Percentiles rank a stretch among this genome's conserved stretches.
Evolutionary conservation across 441 rosid genomes (phyloP).

Genomic region (Gossypium schwendimanii): DNA sequence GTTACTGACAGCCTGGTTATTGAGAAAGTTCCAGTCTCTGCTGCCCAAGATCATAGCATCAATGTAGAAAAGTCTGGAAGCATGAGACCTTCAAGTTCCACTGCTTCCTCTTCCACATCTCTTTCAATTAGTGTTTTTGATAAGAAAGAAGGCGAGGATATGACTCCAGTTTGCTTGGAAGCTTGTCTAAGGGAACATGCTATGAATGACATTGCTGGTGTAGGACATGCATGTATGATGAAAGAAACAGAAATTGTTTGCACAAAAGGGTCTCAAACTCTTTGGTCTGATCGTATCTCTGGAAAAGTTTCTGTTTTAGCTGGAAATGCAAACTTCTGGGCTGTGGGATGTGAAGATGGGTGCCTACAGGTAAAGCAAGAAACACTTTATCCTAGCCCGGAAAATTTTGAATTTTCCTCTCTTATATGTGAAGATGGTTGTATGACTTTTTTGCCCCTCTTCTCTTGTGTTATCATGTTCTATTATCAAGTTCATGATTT

Average conservation of each 20-base stretch:
- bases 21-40: conserved; percentile 58
- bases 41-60: conserved; percentile 48
- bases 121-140: conserved; percentile 76
- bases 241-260: conserved; percentile 83
- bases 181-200: conserved; percentile 74
- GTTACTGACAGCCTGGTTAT: conserved; percentile 71
- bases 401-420: neutral
- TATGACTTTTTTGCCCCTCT: neutral
- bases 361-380: conserved; percentile 63
- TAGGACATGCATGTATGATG: conserved; percentile 49
- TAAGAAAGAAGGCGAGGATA: conserved; percentile 67
- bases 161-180: conserved; percentile 69
- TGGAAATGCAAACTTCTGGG: conserved; percentile 96
- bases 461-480: neutral
- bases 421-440: neutral
- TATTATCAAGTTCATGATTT: neutral
- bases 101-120: conserved; percentile 19
- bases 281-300: conserved; percentile 85
- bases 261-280: conserved; percentile 56
- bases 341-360: conserved; percentile 95
- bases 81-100: conserved; percentile 41
- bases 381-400: neutral
- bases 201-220: conserved; percentile 67
- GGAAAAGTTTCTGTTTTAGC: conserved; percentile 90
- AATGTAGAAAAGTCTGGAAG: conserved; percentile 54